phyloP scores from a whole-genome alignment of 2,329 filamentous ascomycete species.

The Ceratocystis ficicola region DNA sequence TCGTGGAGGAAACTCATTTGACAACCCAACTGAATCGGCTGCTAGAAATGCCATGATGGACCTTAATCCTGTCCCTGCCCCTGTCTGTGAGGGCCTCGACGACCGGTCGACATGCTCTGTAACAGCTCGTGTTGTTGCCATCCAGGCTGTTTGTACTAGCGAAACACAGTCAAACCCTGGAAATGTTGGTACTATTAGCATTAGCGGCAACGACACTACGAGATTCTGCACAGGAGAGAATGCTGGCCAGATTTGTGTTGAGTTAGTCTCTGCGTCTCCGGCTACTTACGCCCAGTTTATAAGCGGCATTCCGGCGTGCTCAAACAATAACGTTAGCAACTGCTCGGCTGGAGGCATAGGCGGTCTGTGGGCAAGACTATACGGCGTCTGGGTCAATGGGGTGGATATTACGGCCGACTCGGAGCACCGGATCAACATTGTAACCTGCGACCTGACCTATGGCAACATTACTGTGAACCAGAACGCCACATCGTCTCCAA shows the following conservation, averaged over 20 bases:
- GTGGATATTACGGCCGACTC: background rate
- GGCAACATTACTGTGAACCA: background rate
- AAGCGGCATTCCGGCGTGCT: background rate
- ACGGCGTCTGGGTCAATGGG: background rate
- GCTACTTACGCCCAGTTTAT: background rate
- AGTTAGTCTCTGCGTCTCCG: background rate
- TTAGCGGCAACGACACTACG: background rate
- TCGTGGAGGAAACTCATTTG: background rate
- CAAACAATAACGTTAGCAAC: background rate
- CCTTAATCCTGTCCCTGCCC: background rate
- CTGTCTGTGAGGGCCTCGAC: background rate
- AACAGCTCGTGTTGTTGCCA: background rate
- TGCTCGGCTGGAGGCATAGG: background rate
- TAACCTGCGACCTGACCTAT: background rate
- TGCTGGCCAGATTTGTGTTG: background rate
- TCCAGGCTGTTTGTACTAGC: background rate
- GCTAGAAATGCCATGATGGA: background rate
- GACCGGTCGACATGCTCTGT: background rate
- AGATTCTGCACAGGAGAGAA: background rate
- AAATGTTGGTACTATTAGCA: background rate
- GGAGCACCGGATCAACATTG: background rate
- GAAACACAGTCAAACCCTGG: background rate
- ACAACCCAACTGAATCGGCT: background rate
- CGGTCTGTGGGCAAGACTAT: background rate
- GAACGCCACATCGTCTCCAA: background rate